Evolutionary conservation across 768 basidiomycete species (phyloP), one percentile per base, ranked within the genome.

Genomic region (Tylopilus cervinicoccineus): DNA sequence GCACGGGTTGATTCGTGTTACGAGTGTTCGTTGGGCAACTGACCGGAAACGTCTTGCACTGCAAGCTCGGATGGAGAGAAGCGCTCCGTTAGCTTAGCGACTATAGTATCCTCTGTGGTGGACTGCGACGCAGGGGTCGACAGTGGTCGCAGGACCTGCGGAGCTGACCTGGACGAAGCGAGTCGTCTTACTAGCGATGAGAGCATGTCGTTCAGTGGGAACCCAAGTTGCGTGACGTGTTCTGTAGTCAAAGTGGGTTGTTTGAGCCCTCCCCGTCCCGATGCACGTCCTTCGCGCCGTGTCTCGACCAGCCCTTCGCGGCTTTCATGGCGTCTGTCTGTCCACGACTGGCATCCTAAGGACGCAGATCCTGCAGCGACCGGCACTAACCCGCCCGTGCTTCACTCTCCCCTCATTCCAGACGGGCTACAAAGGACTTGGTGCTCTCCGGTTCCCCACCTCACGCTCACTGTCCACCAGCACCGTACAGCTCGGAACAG

Each of bases 31-130:
- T 32, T 41, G n/a, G 39, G n/a, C 20, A 24, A 62, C 79, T 52
- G 20, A 93, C 95, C 95, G 23, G 94, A 98, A n/a, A 94, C 80
- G 67, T 99, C 95, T 70, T 93, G 84, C 2, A 98, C 93, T 52
- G 82, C 78, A 17, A 98, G 72, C 51, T 84, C 78, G 13, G 85
- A 80, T 10, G 94, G 90, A n/a, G 76, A 70, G 65, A 99, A 92
- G 58, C 70, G 79, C 33, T 80, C 76, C 12, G 74, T 76, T 24
- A 98, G 72, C 69, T 95, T 97, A 20, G 73, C 54, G 76, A 75
- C 45, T 95, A 93, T 48, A 66, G 66, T 51, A 73, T 71, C 69
- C 54, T 81, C 75, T 22, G 74, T 69, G 26, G 43, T 55, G 28
- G 36, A 51, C 59, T 54, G 66, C 42, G 56, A 56, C 16, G 60